Conservation (phyloP, 2,329 filamentous ascomycete genomes). For the Salinomyces thailandicus region DNA sequence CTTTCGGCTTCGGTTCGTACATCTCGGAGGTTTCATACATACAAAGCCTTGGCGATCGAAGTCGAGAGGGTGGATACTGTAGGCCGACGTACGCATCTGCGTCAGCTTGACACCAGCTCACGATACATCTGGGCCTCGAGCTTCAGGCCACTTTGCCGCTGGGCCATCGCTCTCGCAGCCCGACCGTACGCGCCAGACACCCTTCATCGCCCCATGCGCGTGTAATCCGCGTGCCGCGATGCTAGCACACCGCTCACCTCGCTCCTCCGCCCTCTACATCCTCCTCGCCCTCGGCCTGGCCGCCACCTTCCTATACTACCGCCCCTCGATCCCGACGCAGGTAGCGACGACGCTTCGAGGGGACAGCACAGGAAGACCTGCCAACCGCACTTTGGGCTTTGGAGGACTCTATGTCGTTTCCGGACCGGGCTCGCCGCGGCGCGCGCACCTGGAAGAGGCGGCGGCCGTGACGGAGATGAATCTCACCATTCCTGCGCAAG, state of each 20-base stretch:
- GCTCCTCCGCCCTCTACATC: constrained; percentile 4
- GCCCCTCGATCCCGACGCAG: neutral
- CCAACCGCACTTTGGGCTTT: constrained; percentile 23
- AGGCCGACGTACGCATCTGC: neutral
- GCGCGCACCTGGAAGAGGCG: constrained; percentile 25
- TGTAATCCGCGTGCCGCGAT: constrained; percentile 1
- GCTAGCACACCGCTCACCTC: constrained; percentile 4
- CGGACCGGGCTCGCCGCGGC: constrained; percentile 23
- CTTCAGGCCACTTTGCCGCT: neutral
- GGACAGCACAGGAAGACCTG: constrained; percentile 3
- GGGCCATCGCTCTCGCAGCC: neutral
- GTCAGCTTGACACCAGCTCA: neutral
- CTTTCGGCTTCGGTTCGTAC: neutral
- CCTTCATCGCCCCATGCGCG: neutral
- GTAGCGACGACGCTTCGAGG: neutral
- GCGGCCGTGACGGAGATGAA: constrained; percentile 29
- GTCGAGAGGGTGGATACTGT: neutral
- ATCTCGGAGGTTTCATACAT: neutral
- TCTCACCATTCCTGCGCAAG: constrained; percentile 27
- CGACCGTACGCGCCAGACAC: too few species aligned
- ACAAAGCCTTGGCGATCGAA: neutral
- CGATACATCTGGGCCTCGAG: neutral
- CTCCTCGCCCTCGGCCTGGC: neutral
- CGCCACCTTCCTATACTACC: neutral
- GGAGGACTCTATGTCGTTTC: constrained; percentile 31